Base-by-base conservation (phyloP, 176 grass and related monocot genomes). In the Ananas comosus region DNA sequence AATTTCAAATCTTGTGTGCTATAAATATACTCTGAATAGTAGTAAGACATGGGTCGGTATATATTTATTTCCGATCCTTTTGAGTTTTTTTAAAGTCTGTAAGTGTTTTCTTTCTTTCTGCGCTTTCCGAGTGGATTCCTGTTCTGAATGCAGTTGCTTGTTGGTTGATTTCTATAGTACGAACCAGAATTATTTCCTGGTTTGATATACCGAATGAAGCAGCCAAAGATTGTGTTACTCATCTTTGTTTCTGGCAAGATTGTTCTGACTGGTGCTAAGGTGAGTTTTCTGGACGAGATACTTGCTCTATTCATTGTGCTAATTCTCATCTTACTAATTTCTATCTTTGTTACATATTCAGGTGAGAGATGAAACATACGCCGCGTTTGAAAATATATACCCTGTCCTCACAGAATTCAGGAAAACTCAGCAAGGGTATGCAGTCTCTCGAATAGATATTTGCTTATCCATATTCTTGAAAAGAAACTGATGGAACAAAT, bases 131-230 rank as follows among this genome's bases (percentile, higher is more conserved):
- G 25, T 67, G 27, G 12, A 48, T 47, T 49, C 56, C 56, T 49
- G 16, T n/a, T 67, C 33, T 67, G 33, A 67, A 11, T 48, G 28
- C 42, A 48, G 65, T 16, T 67, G 65, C 33, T 49, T 67, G 28
- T 66, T 72, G 50, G 13, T 79, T 21, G 28, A 19, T 70, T 47
- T 33, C 63, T 74, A n/a, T 53, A 80, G 78, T 80, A 74, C 51
- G 78, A 80, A 66, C 78, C 78, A 67, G 78, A 80, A 56, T 9
- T 80, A 9, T 80, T 80, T 80, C 71, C 78, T 74, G 70, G 70
- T 68, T 21, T 80, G 21, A 61, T 80, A 11, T 80, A 80, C 68
- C 78, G 70, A 19, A 80, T 80, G 78, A 69, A 28, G 47, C 78
- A 80, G 18, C 78, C 78, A 67, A 80, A 80, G 63, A 53, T 80